Base-by-base conservation (phyloP, 352 stramenopile genomes). In the Aphanomyces cochlioides region DNA sequence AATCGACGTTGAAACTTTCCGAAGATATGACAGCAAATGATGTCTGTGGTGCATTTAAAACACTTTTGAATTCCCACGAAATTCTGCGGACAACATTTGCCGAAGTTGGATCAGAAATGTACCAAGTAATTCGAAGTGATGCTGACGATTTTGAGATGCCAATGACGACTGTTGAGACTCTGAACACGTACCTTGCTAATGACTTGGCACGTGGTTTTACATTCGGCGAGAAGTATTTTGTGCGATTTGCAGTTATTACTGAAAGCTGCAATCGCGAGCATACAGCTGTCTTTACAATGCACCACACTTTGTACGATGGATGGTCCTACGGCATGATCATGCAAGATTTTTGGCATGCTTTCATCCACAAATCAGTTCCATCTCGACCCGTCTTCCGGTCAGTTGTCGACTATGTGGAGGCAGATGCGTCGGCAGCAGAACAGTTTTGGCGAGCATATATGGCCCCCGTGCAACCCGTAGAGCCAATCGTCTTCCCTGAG, bases 291-390 rank as follows among this genome's bases (percentile, higher is more conserved):
- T 40, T 61, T 28, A 43, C 54, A 1, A 41, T 61, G 5, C 54
- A 61, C 21, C 54, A 61, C 54, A 37, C 28, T 7, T n/a, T 61
- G 19, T 61, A 61, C n/a, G 54, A 61, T 37, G 28, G 54, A 7
- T 40, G 28, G 19, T 39, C 54, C 28, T 17, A n/a, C 6, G 5
- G 15, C 19, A 17, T 61, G 7, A 37, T 61, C n/a, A 7, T 61
- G 0, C 15, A 19, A 7, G 54, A 61, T 37, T 41, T 61, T 7
- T n/a, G 15, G 13, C 6, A 40, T 41, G 10, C 8, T 28, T 37
- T 21, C 19, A 17, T 19, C 6, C 10, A 10, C 1, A 41, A 41
- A 10, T 15, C 54, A 7, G 21, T 39, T 7, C 17, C 36, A 37
- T 13, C 15, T 0, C n/a, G 54, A n/a, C 54, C 54, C 7, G 2